phyloP scores from a whole-genome alignment of 176 grass and related monocot species.

The Bothriochloa decipiens region DNA sequence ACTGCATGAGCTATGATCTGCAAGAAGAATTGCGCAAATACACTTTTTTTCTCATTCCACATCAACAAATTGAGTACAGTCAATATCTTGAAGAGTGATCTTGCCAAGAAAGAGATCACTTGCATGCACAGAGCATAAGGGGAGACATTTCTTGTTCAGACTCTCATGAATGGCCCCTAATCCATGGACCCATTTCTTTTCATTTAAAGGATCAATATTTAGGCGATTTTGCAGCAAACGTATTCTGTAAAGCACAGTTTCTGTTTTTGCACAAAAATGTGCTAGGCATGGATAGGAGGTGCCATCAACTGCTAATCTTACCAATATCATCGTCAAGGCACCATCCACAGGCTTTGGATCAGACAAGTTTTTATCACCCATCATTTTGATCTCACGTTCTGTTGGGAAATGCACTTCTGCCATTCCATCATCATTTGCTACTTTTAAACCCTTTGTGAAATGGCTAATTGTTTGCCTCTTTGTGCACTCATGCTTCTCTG shows the following conservation, averaged over 20 bases:
- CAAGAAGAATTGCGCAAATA: not conserved
- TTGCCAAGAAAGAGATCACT: conserved; percentile 79
- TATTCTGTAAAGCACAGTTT: conserved; percentile 73
- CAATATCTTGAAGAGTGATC: conserved; percentile 86
- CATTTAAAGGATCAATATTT: conserved; percentile 84
- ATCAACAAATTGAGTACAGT: conserved; percentile 78
- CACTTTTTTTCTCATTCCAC: conserved; percentile 45
- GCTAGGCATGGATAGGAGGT: conserved; percentile 56
- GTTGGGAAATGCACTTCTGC: conserved; percentile 71
- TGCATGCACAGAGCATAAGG: conserved; percentile 76
- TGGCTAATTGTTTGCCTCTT: conserved; percentile 90
- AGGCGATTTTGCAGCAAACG: conserved; percentile 90
- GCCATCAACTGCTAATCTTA: conserved; percentile 67
- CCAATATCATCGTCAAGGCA: conserved; percentile 74
- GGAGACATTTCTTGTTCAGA: conserved; percentile 88
- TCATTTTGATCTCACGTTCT: conserved; percentile 93
- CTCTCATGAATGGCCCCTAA: conserved; percentile 85
- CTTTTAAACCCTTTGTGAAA: conserved; percentile 86
- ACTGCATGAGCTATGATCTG: no score
- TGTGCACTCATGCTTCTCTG: conserved; percentile 88
- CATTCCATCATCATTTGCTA: conserved; percentile 56
- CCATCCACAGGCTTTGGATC: conserved; percentile 87
- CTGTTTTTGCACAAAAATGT: conserved; percentile 72
- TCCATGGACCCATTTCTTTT: conserved; percentile 79
- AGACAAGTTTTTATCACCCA: conserved; percentile 76